Percentiles rank a stretch among this genome's conserved stretches.
Conservation (phyloP, 805 yeast species). For the Candida quercuum region DNA sequence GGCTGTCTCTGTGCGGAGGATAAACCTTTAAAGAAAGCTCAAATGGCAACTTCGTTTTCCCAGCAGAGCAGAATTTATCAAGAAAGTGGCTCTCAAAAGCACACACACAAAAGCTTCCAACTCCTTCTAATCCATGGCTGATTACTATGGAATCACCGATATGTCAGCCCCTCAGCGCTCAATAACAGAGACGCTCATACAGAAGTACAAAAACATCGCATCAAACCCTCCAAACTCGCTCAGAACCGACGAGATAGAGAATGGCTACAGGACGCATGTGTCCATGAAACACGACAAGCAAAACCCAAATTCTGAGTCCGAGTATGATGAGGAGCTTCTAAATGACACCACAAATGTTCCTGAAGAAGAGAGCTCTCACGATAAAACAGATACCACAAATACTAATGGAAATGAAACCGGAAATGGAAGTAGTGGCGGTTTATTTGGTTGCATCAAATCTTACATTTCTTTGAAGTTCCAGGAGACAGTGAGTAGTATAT, state of each 20-base stretch:
- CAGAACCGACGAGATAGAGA: constrained; percentile 6
- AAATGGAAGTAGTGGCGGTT: neutral
- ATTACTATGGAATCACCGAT: constrained; percentile 10
- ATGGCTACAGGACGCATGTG: neutral
- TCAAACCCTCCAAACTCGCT: neutral
- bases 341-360: no score
- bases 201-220: constrained; percentile 3
- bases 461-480: constrained; percentile 2
- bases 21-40: no score
- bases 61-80: no score
- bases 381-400: no score
- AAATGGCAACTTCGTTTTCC: no score
- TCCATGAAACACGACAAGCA: neutral
- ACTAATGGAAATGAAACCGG: neutral
- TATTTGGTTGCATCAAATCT: constrained; percentile 7
- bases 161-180: constrained; percentile 4
- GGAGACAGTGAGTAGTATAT: constrained; percentile 2
- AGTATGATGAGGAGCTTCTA: no score
- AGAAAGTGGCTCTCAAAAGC: no score
- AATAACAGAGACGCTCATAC: constrained; percentile 15
- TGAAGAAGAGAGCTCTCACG: no score
- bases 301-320: no score
- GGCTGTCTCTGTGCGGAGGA: no score
- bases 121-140: constrained; percentile 5
- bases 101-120: neutral